phyloP scores from a whole-genome alignment of 2,329 filamentous ascomycete genomes.

The Fusarium pininemorale region DNA sequence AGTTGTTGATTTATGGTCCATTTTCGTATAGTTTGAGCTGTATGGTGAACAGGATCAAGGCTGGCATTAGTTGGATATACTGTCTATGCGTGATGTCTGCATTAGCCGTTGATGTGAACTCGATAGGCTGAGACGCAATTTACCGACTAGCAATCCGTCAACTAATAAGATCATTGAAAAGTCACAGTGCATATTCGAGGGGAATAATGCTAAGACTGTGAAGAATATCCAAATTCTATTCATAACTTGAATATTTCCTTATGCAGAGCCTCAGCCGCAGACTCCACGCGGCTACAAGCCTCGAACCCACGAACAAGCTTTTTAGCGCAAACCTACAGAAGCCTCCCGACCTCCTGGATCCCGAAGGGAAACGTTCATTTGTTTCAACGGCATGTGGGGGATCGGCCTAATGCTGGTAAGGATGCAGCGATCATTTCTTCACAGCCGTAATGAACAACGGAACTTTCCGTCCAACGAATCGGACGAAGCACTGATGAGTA shows the following conservation, averaged over 20 bases:
- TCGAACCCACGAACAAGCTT: background rate
- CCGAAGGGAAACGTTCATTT: background rate
- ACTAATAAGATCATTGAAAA: accelerated
- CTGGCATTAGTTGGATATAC: accelerated
- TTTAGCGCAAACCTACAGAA: background rate
- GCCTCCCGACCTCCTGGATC: background rate
- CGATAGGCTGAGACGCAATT: background rate
- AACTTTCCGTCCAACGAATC: background rate
- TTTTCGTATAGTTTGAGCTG: accelerated
- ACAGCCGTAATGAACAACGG: background rate
- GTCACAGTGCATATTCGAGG: background rate
- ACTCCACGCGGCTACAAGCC: background rate
- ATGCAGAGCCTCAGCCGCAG: background rate
- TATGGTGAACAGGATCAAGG: background rate
- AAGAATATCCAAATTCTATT: background rate
- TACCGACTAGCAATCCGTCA: background rate
- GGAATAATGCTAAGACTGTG: accelerated
- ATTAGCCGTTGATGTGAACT: background rate
- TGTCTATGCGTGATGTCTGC: background rate
- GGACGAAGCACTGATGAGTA: background rate
- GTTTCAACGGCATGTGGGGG: background rate
- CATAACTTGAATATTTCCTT: background rate
- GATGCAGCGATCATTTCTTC: background rate
- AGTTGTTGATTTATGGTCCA: accelerated
- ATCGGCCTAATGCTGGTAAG: background rate